phyloP scores from a whole-genome alignment of 768 basidiomycete species.

The Trichaptum fuscoviolaceum region DNA sequence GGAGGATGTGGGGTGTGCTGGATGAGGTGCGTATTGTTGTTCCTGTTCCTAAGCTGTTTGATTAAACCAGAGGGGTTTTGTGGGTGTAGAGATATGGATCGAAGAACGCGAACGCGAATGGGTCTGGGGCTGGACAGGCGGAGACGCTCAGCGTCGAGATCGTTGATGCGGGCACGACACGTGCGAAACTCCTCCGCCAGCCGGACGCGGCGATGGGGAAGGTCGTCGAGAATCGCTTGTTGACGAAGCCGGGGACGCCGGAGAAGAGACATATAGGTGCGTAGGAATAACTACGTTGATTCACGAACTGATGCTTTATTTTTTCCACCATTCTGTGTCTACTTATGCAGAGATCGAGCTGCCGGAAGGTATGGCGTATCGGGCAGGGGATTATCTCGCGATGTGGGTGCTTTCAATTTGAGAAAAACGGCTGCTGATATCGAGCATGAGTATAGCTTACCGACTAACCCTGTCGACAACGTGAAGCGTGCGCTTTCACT shows the following conservation, averaged over 20 bases:
- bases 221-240: slow-evolving; percentile 33
- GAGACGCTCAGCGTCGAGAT: slow-evolving; percentile 23
- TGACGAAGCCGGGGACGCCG: slow-evolving; percentile 34
- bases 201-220: slow-evolving; percentile 32
- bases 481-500: slow-evolving; percentile 33
- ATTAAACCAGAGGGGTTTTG: background rate
- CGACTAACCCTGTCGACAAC: slow-evolving; percentile 34
- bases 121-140: no score
- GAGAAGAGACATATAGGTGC: slow-evolving; percentile 39
- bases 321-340: background rate
- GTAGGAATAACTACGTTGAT: background rate
- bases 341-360: slow-evolving; percentile 31
- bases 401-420: slow-evolving; percentile 25
- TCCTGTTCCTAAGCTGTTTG: background rate
- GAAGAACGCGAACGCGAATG: background rate
- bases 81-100: background rate
- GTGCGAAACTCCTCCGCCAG: slow-evolving; percentile 33
- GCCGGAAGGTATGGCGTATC: slow-evolving; percentile 32
- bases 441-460: slow-evolving; percentile 24
- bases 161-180: slow-evolving; percentile 25
- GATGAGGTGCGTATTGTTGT: slow-evolving; percentile 22
- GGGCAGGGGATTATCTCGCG: slow-evolving; percentile 44
- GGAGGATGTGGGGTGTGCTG: slow-evolving; percentile 32
- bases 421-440: background rate
- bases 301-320: no score